Evolutionary conservation across 2,329 filamentous ascomycete species (phyloP).

Genomic region (Malbranchea zuffiana): DNA sequence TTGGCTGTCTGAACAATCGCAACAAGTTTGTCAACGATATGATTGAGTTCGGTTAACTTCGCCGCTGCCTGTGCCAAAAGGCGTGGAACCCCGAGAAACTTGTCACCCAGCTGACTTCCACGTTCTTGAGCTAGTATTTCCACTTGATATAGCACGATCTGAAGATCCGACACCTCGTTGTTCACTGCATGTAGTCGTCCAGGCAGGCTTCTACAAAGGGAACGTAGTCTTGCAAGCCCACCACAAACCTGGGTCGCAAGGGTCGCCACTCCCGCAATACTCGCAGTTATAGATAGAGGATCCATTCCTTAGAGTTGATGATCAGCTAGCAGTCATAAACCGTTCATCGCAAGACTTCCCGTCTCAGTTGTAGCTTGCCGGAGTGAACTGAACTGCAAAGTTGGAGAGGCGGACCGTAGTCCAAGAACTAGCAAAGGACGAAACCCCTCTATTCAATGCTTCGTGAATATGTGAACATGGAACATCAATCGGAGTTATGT

Average conservation of each 20-base stretch:
- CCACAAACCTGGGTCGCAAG: conserved; percentile 18
- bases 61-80: conserved; percentile 19
- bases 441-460: no score
- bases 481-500: no score
- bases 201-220: conserved; percentile 19
- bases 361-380: no score
- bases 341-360: no score
- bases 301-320: no score
- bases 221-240: conserved; percentile 19
- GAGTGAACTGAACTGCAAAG: no score
- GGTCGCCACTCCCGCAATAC: conserved; percentile 18
- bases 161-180: conserved; percentile 24
- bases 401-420: no score
- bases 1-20: conserved; percentile 13
- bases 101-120: conserved; percentile 4
- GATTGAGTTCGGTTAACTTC: conserved; percentile 20
- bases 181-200: conserved; percentile 23
- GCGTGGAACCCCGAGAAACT: conserved; percentile 15
- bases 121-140: conserved; percentile 17
- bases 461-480: no score
- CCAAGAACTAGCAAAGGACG: no score
- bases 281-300: conserved; percentile 20
- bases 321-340: no score
- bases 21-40: conserved; percentile 16
- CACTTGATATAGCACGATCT: conserved; percentile 22